These are phyloP conservation scores for Trichosporon coremiiforme DNA, from an alignment of 1,284 basidiomycete genomes.

Conservation along the genomic window DNA sequence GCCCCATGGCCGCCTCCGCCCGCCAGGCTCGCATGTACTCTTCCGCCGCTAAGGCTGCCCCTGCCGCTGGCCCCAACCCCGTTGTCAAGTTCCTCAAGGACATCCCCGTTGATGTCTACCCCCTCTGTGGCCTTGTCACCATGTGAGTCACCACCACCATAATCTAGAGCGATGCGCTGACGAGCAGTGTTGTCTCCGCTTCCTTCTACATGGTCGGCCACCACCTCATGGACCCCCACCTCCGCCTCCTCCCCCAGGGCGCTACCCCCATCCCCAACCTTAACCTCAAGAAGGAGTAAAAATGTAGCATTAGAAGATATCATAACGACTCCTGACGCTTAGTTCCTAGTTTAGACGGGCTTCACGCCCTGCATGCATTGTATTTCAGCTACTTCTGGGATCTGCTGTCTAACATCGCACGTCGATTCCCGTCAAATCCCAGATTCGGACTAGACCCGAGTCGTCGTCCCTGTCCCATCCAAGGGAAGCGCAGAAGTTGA, in stretches of 20 bases:
- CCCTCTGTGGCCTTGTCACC: constrained; percentile 17
- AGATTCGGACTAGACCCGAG: constrained; percentile 28
- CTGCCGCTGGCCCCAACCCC: constrained; percentile 2
- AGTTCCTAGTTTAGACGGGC: background rate
- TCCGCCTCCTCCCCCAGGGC: constrained; percentile 5
- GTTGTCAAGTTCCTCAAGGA: constrained; percentile 15
- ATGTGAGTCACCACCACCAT: background rate
- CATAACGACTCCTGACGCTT: constrained; percentile 8
- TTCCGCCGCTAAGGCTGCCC: background rate
- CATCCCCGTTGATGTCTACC: constrained; percentile 15
- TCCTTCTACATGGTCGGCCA: constrained; percentile 18
- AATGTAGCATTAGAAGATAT: background rate
- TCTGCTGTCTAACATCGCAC: background rate
- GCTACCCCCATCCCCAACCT: constrained; percentile 13
- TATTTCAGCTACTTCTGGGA: background rate
- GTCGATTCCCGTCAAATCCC: background rate
- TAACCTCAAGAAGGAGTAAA: constrained; percentile 17
- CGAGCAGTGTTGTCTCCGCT: constrained; percentile 1
- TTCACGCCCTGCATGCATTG: background rate
- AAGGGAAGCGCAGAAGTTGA: constrained; percentile 21
- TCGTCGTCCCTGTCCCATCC: constrained; percentile 38
- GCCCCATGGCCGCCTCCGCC: constrained; percentile 16
- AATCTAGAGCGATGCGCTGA: background rate
- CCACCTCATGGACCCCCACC: background rate
- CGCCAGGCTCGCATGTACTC: constrained; percentile 17